Evolutionary conservation across 202 grass and related monocot species (phyloP).

Genomic region (Setaria viridis): DNA sequence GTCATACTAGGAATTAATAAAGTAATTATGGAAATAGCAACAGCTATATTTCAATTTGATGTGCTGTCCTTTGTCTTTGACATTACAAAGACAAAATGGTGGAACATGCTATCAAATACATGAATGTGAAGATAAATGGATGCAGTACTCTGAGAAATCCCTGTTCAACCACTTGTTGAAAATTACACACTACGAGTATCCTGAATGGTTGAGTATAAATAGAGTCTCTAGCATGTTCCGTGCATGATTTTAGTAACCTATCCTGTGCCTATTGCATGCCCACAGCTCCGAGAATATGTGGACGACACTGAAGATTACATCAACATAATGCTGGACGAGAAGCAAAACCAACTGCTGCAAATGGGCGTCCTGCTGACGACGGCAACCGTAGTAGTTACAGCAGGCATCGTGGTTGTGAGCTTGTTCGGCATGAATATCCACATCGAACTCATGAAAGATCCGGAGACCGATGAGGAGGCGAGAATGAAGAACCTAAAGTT

Average conservation of each 20-base stretch:
- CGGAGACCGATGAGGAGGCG: conserved; percentile 43
- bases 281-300: conserved; percentile 75
- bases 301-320: conserved; percentile 87
- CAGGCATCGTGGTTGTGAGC: conserved; percentile 76
- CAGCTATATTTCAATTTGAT: not conserved
- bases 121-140: not conserved
- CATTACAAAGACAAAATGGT: not conserved
- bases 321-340: conserved; percentile 90
- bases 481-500: conserved; percentile 61
- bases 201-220: not conserved
- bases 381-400: conserved; percentile 76
- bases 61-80: not conserved
- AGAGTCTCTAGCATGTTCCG: not conserved
- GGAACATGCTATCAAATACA: not conserved
- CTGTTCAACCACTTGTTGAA: not conserved
- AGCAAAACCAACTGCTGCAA: conserved; percentile 89
- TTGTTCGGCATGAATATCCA: conserved; percentile 94
- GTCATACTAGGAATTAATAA: not conserved
- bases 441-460: conserved; percentile 56
- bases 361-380: conserved; percentile 82
- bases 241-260: not conserved
- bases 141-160: not conserved
- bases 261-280: conserved; percentile 34
- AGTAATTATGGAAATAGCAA: not conserved
- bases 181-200: not conserved